Percentiles rank a stretch among this genome's conserved stretches.
These are phyloP conservation scores for Podaxis sp. DNA, from an alignment of 768 basidiomycete genomes.

Conservation along the genomic window DNA sequence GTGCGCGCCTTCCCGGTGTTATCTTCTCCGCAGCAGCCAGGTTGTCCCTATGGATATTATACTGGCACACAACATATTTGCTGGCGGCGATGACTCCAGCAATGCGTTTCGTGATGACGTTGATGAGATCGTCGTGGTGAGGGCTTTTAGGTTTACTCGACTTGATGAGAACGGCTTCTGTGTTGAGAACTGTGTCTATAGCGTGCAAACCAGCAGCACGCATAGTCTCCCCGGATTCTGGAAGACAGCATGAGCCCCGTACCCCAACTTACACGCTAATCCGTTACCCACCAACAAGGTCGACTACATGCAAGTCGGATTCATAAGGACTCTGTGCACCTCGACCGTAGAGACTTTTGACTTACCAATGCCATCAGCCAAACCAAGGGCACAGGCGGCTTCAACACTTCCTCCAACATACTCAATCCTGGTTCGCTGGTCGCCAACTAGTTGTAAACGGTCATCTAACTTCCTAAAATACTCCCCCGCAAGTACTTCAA, in stretches of 20 bases:
- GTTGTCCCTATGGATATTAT: constrained; percentile 76
- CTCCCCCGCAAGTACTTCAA: constrained; percentile 80
- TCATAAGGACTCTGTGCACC: constrained; percentile 11
- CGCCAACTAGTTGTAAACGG: constrained; percentile 47
- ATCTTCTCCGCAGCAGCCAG: constrained; percentile 63
- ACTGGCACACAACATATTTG: constrained; percentile 88
- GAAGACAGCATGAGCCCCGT: not conserved
- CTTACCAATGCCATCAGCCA: constrained; percentile 96
- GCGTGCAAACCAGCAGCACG: constrained; percentile 94
- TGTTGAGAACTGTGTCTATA: constrained; percentile 82
- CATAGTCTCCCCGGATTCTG: constrained; percentile 99
- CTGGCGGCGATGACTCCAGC: constrained; percentile 88
- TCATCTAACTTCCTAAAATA: constrained; percentile 75
- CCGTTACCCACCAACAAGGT: constrained; percentile 79
- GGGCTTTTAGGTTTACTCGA: constrained; percentile 66
- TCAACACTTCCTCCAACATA: constrained; percentile 98
- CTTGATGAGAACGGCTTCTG: constrained; percentile 91
- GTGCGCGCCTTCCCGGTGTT: constrained; percentile 88
- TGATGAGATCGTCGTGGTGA: constrained; percentile 64
- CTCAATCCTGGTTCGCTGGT: constrained; percentile 76
- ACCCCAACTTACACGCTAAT: not conserved
- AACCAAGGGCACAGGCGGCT: constrained; percentile 93
- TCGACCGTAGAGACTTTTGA: constrained; percentile 13
- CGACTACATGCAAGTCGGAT: constrained; percentile 51
- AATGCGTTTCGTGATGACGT: constrained; percentile 82